Percentiles rank a stretch among this genome's conserved stretches.
These are phyloP conservation scores for Trichoderma sp. DNA, from an alignment of 2,329 filamentous ascomycete genomes.

Conservation along the genomic window DNA sequence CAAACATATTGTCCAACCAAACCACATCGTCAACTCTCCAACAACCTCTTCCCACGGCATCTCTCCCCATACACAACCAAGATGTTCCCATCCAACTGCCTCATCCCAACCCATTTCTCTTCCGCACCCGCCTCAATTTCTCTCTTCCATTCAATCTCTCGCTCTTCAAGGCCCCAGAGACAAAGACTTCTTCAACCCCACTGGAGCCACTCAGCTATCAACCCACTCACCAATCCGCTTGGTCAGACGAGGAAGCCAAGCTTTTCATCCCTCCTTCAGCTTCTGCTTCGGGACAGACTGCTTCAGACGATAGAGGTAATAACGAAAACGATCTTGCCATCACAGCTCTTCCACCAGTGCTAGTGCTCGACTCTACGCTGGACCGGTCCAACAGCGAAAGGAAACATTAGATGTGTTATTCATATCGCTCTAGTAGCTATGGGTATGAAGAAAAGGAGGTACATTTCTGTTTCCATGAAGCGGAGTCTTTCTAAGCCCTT, in stretches of 20 bases:
- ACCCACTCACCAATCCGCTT: neutral
- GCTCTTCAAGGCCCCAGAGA: constrained; percentile 20
- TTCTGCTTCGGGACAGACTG: neutral
- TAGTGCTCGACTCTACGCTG: neutral
- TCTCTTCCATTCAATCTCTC: constrained; percentile 26
- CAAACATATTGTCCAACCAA: constrained; percentile 11
- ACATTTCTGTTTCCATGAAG: neutral
- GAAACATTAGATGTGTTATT: constrained; percentile 1
- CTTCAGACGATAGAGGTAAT: neutral
- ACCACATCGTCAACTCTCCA: neutral
- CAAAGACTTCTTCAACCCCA: constrained; percentile 24
- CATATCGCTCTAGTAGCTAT: neutral
- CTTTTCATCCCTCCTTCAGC: neutral
- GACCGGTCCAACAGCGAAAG: neutral
- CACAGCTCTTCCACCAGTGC: neutral
- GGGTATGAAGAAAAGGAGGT: neutral
- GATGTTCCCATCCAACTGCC: constrained; percentile 20
- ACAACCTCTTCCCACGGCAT: neutral
- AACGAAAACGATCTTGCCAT: neutral
- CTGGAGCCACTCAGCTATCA: constrained; percentile 3
- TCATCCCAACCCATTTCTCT: constrained; percentile 34
- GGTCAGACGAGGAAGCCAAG: constrained; percentile 9
- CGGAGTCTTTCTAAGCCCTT: neutral
- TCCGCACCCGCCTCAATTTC: constrained; percentile 34
- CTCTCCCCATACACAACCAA: constrained; percentile 2